These are phyloP conservation scores for Microglena sp. DNA, from an alignment of 139 green algal species.

Conservation along the genomic window DNA sequence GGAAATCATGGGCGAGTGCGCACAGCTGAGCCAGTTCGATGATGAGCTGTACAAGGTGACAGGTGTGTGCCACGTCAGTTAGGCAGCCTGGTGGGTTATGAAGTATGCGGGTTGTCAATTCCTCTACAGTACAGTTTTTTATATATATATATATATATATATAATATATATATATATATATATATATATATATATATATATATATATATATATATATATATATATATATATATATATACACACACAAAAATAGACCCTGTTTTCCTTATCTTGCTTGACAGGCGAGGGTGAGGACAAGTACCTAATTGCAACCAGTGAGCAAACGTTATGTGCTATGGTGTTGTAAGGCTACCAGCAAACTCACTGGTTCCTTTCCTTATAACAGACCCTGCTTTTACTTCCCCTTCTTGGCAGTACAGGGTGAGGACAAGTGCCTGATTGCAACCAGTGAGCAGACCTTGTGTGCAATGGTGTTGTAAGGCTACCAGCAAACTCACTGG, in stretches of 20 bases:
- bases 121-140: too few species aligned
- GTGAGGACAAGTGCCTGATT: slow-evolving; percentile 99
- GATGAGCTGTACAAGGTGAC: slow-evolving; percentile 95
- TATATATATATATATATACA: not conserved
- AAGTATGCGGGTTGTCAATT: too few species aligned
- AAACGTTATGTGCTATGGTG: slow-evolving; percentile 93
- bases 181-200: too few species aligned
- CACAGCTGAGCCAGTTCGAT: slow-evolving; percentile 98
- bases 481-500: too few species aligned
- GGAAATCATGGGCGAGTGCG: slow-evolving; percentile 94
- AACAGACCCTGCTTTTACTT: too few species aligned
- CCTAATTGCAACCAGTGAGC: slow-evolving; percentile 96
- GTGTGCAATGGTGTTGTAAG: slow-evolving; percentile 87
- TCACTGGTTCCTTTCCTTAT: too few species aligned
- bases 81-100: not conserved
- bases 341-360: too few species aligned
- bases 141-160: too few species aligned
- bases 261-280: slow-evolving; percentile 11
- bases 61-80: too few species aligned
- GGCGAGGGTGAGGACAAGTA: slow-evolving; percentile 99
- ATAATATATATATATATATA: too few species aligned
- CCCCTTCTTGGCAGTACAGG: slow-evolving; percentile 72
- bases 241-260: not conserved
- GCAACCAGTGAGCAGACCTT: slow-evolving; percentile 96
- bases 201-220: not conserved